Percentiles rank a stretch among this genome's conserved stretches.
Evolutionary conservation across 192 early-diverging fungal species (phyloP).

Genomic region (Entomortierella parvispora): DNA sequence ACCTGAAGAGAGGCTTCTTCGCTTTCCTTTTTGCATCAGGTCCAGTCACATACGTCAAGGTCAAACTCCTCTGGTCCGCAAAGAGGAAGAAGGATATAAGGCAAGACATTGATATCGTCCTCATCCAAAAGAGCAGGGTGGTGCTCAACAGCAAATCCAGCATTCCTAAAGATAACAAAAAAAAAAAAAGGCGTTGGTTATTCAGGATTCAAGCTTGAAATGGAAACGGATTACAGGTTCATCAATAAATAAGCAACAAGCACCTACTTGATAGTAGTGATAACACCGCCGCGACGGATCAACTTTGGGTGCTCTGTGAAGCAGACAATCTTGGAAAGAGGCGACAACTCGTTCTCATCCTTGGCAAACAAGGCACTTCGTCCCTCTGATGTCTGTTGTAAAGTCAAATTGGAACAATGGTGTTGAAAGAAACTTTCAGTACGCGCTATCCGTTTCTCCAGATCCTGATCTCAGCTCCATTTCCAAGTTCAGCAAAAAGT

Average conservation of each 20-base stretch:
- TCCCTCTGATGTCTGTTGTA: conserved; percentile 64
- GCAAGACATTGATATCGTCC: conserved; percentile 81
- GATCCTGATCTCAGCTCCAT: not conserved
- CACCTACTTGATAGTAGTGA: conserved; percentile 87
- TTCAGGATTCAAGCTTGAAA: conserved; percentile 1
- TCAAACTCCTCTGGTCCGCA: conserved; percentile 94
- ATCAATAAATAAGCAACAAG: not conserved
- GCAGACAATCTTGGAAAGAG: conserved; percentile 85
- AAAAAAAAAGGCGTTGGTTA: not conserved
- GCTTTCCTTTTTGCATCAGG: no score
- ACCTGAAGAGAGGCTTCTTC: no score
- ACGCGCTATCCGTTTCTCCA: no score
- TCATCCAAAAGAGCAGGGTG: conserved; percentile 76
- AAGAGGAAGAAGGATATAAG: conserved; percentile 89
- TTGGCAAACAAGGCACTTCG: conserved; percentile 76
- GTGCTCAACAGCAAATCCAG: conserved; percentile 79
- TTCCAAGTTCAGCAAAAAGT: not conserved
- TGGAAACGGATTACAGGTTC: not conserved
- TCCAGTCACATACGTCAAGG: conserved; percentile 68
- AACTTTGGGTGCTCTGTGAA: conserved; percentile 85
- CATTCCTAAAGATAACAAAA: conserved; percentile 61
- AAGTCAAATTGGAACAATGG: not conserved
- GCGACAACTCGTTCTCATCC: conserved; percentile 73
- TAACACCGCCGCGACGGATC: conserved; percentile 91
- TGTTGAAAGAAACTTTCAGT: not conserved